These are phyloP conservation scores for Mycena vulgaris DNA, from an alignment of 768 basidiomycete species.

Conservation along the genomic window DNA sequence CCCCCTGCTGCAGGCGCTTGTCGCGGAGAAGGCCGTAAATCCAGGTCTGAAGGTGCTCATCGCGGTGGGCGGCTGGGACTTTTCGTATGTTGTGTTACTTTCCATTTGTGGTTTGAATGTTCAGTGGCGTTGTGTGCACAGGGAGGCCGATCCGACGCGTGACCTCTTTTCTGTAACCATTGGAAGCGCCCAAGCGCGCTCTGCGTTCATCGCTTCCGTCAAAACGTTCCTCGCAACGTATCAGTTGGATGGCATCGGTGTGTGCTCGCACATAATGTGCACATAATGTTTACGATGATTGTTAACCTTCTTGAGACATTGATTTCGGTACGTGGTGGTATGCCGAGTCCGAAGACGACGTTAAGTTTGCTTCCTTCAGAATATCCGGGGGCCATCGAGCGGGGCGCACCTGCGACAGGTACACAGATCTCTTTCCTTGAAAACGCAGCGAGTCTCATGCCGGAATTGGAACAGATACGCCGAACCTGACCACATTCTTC, in stretches of 20 bases:
- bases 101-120: too few species aligned
- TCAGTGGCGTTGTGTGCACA: too few species aligned
- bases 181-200: constrained; percentile 20
- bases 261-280: too few species aligned
- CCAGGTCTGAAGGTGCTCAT: constrained; percentile 37
- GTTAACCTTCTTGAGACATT: constrained; percentile 34
- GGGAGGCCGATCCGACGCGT: constrained; percentile 22
- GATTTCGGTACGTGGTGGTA: constrained; percentile 39
- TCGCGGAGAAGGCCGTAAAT: constrained; percentile 23
- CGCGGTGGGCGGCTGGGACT: constrained; percentile 42
- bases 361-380: neutral
- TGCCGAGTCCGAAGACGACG: too few species aligned
- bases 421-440: neutral
- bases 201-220: constrained; percentile 41
- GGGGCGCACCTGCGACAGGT: constrained; percentile 41
- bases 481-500: constrained; percentile 41
- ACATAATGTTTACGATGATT: too few species aligned
- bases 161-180: constrained; percentile 40
- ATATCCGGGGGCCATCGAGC: constrained; percentile 41
- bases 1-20: constrained; percentile 29
- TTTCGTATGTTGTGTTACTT: too few species aligned
- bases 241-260: constrained; percentile 39
- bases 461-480: too few species aligned
- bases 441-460: too few species aligned
- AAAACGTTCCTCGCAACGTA: constrained; percentile 28